phyloP scores from a whole-genome alignment of 768 basidiomycete genomes.

The Xanthoconium stramineum region DNA sequence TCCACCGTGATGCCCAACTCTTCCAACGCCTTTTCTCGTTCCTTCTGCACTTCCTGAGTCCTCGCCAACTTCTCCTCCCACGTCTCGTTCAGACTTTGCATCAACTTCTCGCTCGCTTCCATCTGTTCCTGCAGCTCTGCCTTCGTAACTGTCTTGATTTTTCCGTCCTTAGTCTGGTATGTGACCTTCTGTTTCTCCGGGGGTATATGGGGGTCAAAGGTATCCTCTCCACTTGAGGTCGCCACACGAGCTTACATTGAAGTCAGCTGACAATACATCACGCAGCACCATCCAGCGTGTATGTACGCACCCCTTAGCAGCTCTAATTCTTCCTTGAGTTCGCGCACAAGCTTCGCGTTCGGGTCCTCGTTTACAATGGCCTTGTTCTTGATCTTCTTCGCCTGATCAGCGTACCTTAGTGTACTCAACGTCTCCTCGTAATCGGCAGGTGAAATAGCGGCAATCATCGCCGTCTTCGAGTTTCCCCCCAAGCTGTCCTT shows the following conservation, averaged over 20 bases:
- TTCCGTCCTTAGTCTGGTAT: slow-evolving; percentile 89
- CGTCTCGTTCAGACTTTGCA: slow-evolving; percentile 90
- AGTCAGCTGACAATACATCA: slow-evolving; percentile 4
- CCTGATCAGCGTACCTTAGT: slow-evolving; percentile 95
- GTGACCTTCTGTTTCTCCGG: slow-evolving; percentile 95
- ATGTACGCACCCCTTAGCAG: slow-evolving; percentile 68
- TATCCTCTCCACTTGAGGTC: slow-evolving; percentile 63
- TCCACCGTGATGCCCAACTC: slow-evolving; percentile 97
- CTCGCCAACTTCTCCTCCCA: slow-evolving; percentile 94
- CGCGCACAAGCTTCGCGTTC: slow-evolving; percentile 96
- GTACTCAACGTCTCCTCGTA: slow-evolving; percentile 98
- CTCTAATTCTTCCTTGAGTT: slow-evolving; percentile 98
- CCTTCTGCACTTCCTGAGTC: slow-evolving; percentile 93
- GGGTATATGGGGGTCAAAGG: slow-evolving; percentile 84
- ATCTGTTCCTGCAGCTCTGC: slow-evolving; percentile 97
- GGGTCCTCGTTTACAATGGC: slow-evolving; percentile 99
- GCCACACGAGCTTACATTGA: slow-evolving; percentile 65
- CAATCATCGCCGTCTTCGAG: slow-evolving; percentile 99
- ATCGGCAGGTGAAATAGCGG: slow-evolving; percentile 97
- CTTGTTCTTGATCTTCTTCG: slow-evolving; percentile 99
- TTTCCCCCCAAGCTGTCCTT: slow-evolving; percentile 98
- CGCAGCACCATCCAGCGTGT: neutral
- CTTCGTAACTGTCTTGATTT: slow-evolving; percentile 93
- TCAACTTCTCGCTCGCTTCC: slow-evolving; percentile 91
- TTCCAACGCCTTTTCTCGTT: slow-evolving; percentile 96